These are phyloP conservation scores for Pleurozium schreberi DNA, from an alignment of 225 moss, liverwort and hornwort species.

Conservation along the genomic window DNA sequence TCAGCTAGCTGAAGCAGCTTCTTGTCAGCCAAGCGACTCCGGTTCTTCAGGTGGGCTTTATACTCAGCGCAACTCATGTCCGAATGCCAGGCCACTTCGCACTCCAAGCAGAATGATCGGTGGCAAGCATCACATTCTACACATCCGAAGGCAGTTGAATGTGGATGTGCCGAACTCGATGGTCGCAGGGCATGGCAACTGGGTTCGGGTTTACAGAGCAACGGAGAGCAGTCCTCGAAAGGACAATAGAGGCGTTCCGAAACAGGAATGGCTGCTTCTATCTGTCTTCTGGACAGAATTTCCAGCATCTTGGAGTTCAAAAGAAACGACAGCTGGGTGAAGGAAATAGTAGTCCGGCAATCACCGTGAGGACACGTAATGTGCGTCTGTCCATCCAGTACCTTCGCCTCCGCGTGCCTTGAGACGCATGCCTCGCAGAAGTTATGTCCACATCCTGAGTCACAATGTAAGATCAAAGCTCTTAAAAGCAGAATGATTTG, in stretches of 20 bases:
- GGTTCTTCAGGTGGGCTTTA: not conserved
- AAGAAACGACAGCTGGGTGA: not conserved
- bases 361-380: slow-evolving; percentile 6
- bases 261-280: slow-evolving; percentile 22
- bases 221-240: slow-evolving; percentile 21
- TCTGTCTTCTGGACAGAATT: slow-evolving; percentile 4
- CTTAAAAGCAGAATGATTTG: not conserved
- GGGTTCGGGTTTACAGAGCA: slow-evolving; percentile 2
- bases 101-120: slow-evolving; percentile 22
- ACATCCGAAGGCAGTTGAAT: not conserved
- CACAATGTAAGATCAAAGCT: not conserved
- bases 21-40: not conserved
- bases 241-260: slow-evolving; percentile 21
- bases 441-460: slow-evolving; percentile 21
- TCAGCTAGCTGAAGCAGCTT: slow-evolving; percentile 8
- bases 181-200: not conserved
- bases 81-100: slow-evolving; percentile 29
- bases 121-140: slow-evolving; percentile 30
- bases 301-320: not conserved
- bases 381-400: slow-evolving; percentile 3
- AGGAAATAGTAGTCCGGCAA: slow-evolving; percentile 1
- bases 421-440: slow-evolving; percentile 18
- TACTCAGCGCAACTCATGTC: slow-evolving; percentile 18
- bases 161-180: slow-evolving; percentile 6
- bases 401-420: slow-evolving; percentile 18